Percentiles rank a stretch among this genome's conserved stretches.
Conservation (phyloP, 768 basidiomycete genomes). For the Serpula lacrymans region DNA sequence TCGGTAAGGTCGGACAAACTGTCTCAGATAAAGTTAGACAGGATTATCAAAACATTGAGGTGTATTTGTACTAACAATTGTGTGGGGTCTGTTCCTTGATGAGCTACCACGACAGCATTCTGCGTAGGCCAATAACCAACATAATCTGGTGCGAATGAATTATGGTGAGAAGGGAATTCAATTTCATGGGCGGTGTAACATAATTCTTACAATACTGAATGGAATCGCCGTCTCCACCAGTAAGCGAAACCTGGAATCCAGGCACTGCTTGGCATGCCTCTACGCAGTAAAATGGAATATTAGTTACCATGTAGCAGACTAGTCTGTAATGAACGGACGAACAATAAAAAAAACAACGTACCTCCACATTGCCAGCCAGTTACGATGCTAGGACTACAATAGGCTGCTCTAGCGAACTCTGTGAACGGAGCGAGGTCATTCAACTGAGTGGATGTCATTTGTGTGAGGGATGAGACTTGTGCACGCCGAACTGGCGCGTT, state of each 20-base stretch:
- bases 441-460: conserved; percentile 29
- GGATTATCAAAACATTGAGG: background rate
- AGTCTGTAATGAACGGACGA: too few species aligned
- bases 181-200: conserved; percentile 7
- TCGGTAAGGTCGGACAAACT: conserved; percentile 54
- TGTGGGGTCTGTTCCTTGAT: conserved; percentile 59
- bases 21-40: too few species aligned
- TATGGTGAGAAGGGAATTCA: background rate
- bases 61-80: conserved; percentile 37
- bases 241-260: conserved; percentile 29
- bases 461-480: conserved; percentile 14
- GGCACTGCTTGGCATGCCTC: conserved; percentile 39
- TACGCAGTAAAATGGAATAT: conserved; percentile 4
- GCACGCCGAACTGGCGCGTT: background rate
- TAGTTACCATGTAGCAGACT: too few species aligned
- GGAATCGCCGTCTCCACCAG: conserved; percentile 49
- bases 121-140: conserved; percentile 54
- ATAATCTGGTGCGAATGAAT: conserved; percentile 34
- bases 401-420: conserved; percentile 54
- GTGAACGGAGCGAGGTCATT: conserved; percentile 42
- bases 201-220: conserved; percentile 52
- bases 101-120: conserved; percentile 54
- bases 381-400: conserved; percentile 40
- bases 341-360: conserved; percentile 14
- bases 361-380: conserved; percentile 44